These are phyloP conservation scores for Xenosphaeropsis pyriputrescens DNA, from an alignment of 2,329 filamentous ascomycete genomes.

Conservation along the genomic window DNA sequence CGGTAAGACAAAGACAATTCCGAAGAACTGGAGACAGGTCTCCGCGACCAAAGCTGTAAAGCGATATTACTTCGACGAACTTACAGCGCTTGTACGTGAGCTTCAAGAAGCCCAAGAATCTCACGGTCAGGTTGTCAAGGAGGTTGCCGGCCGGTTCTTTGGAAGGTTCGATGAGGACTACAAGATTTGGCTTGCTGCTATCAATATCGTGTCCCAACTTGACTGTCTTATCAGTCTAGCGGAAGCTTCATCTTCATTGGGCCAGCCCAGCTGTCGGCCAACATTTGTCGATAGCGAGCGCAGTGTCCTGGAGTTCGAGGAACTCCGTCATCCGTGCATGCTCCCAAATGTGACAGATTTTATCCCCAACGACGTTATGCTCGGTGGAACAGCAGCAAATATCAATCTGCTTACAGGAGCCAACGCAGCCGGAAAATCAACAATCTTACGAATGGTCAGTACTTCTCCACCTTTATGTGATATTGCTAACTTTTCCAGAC, in stretches of 20 bases:
- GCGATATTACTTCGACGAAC: slow-evolving; percentile 81
- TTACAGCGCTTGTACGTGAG: slow-evolving; percentile 68
- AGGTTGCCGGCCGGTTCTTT: slow-evolving; percentile 73
- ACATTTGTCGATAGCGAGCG: slow-evolving; percentile 75
- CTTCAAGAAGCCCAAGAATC: slow-evolving; percentile 91
- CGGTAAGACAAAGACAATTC: slow-evolving; percentile 54
- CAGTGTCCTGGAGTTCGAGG: slow-evolving; percentile 79
- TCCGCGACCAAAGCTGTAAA: slow-evolving; percentile 83
- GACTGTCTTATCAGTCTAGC: slow-evolving; percentile 92
- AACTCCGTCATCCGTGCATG: slow-evolving; percentile 92
- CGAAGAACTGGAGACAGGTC: slow-evolving; percentile 88
- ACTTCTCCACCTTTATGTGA: not conserved
- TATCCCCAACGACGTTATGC: slow-evolving; percentile 84
- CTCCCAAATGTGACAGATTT: slow-evolving; percentile 80
- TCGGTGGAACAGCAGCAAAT: slow-evolving; percentile 69
- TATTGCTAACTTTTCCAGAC: slow-evolving; percentile 37
- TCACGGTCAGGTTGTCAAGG: slow-evolving; percentile 80
- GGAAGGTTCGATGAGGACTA: slow-evolving; percentile 81
- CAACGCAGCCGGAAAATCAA: slow-evolving; percentile 95
- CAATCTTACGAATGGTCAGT: slow-evolving; percentile 79
- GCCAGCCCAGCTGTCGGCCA: slow-evolving; percentile 78
- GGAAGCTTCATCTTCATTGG: slow-evolving; percentile 71
- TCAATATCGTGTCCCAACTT: slow-evolving; percentile 79
- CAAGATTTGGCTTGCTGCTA: slow-evolving; percentile 71
- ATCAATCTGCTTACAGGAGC: slow-evolving; percentile 89